Evolutionary conservation across 192 early-diverging fungal genomes (phyloP).

Genomic region (Bifiguratus adelaidae): DNA sequence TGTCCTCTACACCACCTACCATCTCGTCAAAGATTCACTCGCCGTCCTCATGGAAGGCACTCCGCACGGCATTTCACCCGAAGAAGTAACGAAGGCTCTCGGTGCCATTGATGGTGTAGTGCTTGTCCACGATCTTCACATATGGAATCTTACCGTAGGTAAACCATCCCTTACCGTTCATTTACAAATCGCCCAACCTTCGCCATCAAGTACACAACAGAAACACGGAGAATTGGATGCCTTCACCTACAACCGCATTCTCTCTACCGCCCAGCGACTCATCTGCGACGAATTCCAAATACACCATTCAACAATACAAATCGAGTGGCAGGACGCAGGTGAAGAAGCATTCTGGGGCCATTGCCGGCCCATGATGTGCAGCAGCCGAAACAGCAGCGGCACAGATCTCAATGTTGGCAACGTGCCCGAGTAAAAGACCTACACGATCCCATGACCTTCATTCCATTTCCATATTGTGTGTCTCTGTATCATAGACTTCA

Average conservation of each 20-base stretch:
- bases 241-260: constrained; percentile 29
- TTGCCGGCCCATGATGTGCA: constrained; percentile 36
- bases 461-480: too few relatives aligned
- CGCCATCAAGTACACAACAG: too few relatives aligned
- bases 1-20: constrained; percentile 59
- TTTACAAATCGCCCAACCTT: constrained; percentile 14
- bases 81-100: constrained; percentile 27
- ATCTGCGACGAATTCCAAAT: constrained; percentile 37
- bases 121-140: constrained; percentile 41
- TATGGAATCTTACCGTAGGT: constrained; percentile 44
- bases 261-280: constrained; percentile 32
- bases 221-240: constrained; percentile 12
- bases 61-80: constrained; percentile 33
- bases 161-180: constrained; percentile 25
- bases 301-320: constrained; percentile 43
- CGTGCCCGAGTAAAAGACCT: too few relatives aligned
- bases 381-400: too few relatives aligned
- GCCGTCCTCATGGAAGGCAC: constrained; percentile 69
- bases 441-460: too few relatives aligned
- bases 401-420: too few relatives aligned
- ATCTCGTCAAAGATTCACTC: constrained; percentile 50
- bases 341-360: constrained; percentile 37
- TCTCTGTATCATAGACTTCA: too few relatives aligned
- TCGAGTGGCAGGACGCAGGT: constrained; percentile 22
- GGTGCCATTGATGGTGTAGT: constrained; percentile 29